These are phyloP conservation scores for Talaromyces sp. DNA, from an alignment of 2,329 filamentous ascomycete genomes.

Conservation along the genomic window DNA sequence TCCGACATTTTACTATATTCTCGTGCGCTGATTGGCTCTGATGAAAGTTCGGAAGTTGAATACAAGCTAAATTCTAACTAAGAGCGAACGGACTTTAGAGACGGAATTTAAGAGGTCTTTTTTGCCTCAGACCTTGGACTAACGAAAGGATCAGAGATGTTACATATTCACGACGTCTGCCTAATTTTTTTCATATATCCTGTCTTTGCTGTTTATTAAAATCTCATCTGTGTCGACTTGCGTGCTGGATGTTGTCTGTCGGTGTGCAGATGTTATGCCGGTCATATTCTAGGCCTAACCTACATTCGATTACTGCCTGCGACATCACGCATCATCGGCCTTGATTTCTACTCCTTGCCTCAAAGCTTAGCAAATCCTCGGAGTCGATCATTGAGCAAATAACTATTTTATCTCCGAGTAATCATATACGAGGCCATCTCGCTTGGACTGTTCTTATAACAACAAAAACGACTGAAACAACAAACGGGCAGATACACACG, in stretches of 20 bases:
- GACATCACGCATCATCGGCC: neutral
- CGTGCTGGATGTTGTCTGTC: neutral
- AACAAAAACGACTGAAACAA: neutral
- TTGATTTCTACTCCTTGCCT: neutral
- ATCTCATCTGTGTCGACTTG: neutral
- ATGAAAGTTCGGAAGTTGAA: neutral
- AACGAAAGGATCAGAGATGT: neutral
- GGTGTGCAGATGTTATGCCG: neutral
- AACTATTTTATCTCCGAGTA: neutral
- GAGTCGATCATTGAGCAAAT: neutral
- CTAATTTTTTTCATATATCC: neutral
- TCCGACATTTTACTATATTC: neutral
- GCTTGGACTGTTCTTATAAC: neutral
- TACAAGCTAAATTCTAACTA: neutral
- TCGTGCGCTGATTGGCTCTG: neutral
- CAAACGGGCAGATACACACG: neutral
- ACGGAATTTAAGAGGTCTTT: neutral
- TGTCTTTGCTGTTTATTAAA: neutral
- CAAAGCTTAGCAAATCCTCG: neutral
- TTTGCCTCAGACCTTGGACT: neutral
- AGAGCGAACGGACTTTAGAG: neutral
- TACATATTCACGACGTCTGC: neutral
- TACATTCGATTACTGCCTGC: neutral
- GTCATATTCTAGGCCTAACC: neutral
- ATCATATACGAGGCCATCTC: constrained; percentile 1